Evolutionary conservation across 2,329 filamentous ascomycete genomes (phyloP).

Genomic region (Aspergillus latus): DNA sequence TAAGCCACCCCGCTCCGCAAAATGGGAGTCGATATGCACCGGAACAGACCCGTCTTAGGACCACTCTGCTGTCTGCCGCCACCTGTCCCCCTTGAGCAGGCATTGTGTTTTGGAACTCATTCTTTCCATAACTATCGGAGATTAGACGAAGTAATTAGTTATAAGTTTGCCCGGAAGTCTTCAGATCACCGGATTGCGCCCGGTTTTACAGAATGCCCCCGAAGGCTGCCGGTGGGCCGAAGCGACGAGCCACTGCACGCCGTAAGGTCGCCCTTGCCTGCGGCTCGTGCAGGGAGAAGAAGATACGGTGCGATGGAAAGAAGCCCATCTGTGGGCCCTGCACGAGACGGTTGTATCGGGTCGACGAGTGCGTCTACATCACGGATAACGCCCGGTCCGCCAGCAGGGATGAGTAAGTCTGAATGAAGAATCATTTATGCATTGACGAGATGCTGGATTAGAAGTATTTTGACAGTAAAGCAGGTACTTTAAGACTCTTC

Average conservation of each 20-base stretch:
- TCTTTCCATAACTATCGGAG: too few species aligned
- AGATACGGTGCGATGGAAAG: slow-evolving; percentile 9
- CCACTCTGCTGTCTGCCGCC: too few species aligned
- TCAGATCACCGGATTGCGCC: not conserved
- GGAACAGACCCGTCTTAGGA: too few species aligned
- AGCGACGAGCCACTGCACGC: not conserved
- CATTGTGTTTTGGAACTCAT: too few species aligned
- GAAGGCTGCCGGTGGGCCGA: not conserved
- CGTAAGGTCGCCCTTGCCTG: slow-evolving; percentile 7
- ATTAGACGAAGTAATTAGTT: too few species aligned
- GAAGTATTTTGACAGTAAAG: not conserved
- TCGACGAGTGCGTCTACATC: slow-evolving; percentile 6
- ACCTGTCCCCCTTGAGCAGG: too few species aligned
- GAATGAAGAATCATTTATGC: too few species aligned
- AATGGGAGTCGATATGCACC: too few species aligned
- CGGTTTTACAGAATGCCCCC: slow-evolving; percentile 1
- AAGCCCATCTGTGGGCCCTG: slow-evolving; percentile 9
- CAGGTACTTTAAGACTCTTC: not conserved
- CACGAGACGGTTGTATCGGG: not conserved
- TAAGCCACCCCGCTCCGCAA: too few species aligned
- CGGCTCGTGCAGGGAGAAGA: slow-evolving; percentile 9
- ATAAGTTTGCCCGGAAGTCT: too few species aligned
- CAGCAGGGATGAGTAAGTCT: slow-evolving; percentile 2
- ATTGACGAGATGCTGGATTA: too few species aligned
- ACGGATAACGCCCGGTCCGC: slow-evolving; percentile 1